phyloP scores from a whole-genome alignment of 2,329 filamentous ascomycete species.

The Chaetomiaceae sp. region DNA sequence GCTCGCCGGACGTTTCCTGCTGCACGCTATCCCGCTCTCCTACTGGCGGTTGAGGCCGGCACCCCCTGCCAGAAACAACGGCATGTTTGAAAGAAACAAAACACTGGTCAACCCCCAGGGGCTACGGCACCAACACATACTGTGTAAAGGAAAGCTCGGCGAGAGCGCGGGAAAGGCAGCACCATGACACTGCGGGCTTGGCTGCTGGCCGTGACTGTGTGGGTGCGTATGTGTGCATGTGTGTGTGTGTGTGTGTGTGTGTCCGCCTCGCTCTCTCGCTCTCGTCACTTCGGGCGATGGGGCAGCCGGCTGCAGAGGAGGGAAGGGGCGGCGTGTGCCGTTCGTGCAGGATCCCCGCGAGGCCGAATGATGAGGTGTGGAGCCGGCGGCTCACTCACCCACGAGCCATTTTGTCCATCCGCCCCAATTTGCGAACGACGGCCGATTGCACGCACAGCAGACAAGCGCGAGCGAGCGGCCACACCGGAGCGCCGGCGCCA shows the following conservation, averaged over 20 bases:
- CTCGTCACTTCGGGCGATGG: conserved; percentile 14
- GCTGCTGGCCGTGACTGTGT: too few species aligned
- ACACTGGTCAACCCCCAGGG: neutral
- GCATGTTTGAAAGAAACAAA: conserved; percentile 8
- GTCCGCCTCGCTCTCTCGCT: conserved; percentile 8
- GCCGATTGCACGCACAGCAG: conserved; percentile 5
- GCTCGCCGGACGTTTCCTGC: conserved; percentile 11
- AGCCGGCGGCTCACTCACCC: conserved; percentile 11
- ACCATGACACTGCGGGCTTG: too few species aligned
- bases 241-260: too few species aligned
- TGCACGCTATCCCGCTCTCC: conserved; percentile 6
- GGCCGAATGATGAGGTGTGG: conserved; percentile 12
- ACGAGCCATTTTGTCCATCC: conserved; percentile 20
- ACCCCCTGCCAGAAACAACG: conserved; percentile 11
- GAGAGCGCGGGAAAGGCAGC: too few species aligned
- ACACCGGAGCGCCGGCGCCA: too few species aligned
- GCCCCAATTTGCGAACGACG: conserved; percentile 5
- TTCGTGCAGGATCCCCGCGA: conserved; percentile 4
- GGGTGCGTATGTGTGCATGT: too few species aligned
- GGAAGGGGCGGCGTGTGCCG: conserved; percentile 7
- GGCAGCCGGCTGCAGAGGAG: too few species aligned
- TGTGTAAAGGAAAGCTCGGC: too few species aligned
- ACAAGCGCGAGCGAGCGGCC: too few species aligned
- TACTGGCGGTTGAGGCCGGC: conserved; percentile 9
- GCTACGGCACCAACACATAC: neutral